A percentile compares a stretch with the other conserved stretches of the same genome.
Conservation (phyloP, 1,139 yeast species). For the Yamadazyma spencermartinsiae region DNA sequence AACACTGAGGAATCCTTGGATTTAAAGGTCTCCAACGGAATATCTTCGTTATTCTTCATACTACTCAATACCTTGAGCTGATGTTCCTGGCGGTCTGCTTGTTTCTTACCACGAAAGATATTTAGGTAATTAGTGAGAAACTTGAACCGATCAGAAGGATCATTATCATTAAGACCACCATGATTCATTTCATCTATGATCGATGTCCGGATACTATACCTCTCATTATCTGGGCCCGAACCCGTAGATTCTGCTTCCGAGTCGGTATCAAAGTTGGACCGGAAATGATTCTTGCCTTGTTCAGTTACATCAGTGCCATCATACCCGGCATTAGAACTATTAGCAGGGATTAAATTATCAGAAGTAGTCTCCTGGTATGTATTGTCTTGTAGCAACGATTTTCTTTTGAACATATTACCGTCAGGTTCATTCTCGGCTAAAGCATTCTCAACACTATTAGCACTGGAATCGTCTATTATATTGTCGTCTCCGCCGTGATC, state of each 20-base stretch:
- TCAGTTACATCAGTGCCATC: conserved; percentile 12
- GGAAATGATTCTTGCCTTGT: conserved; percentile 12
- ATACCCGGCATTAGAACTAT: conserved; percentile 11
- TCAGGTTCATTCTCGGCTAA: conserved; percentile 3
- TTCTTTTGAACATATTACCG: conserved; percentile 14
- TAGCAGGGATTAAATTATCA: conserved; percentile 3
- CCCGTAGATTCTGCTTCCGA: conserved; percentile 12
- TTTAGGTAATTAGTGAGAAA: conserved; percentile 29
- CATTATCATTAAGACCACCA: conserved; percentile 10
- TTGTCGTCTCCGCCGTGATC: conserved; percentile 11
- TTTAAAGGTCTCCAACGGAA: conserved; percentile 26
- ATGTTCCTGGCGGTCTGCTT: conserved; percentile 12
- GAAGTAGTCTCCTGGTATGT: conserved; percentile 2
- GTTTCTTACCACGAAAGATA: conserved; percentile 16
- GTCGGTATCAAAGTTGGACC: conserved; percentile 18
- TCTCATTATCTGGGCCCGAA: conserved; percentile 4
- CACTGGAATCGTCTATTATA: conserved; percentile 4
- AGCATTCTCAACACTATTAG: conserved; percentile 1
- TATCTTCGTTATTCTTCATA: conserved; percentile 17
- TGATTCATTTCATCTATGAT: conserved; percentile 25
- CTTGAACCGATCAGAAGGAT: conserved; percentile 28
- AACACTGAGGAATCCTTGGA: conserved; percentile 30
- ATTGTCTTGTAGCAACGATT: conserved; percentile 8
- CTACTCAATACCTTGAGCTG: conserved; percentile 15
- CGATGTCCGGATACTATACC: conserved; percentile 27